Conservation (phyloP, 2,329 filamentous ascomycete species). For the Delphinella strobiligena region DNA sequence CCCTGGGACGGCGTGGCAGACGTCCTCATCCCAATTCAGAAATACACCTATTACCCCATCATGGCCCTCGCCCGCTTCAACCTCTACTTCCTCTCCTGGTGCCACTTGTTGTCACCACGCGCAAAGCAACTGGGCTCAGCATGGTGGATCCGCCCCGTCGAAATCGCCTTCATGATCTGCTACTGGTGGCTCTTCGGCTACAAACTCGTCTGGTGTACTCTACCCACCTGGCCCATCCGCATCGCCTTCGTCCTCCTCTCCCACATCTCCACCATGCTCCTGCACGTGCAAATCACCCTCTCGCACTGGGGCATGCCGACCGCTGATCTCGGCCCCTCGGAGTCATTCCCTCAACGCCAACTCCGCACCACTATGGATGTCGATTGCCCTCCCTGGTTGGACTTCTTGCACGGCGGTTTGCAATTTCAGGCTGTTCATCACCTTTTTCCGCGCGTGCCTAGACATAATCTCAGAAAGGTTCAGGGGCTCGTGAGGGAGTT, state of each 20-base stretch:
- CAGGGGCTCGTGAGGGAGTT: conserved; percentile 52
- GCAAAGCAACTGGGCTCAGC: conserved; percentile 65
- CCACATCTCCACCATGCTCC: conserved; percentile 53
- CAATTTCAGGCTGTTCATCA: conserved; percentile 66
- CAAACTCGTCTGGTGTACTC: conserved; percentile 58
- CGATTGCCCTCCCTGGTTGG: conserved; percentile 58
- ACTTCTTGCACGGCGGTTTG: conserved; percentile 59
- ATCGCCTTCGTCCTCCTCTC: conserved; percentile 57
- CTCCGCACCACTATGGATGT: conserved; percentile 64
- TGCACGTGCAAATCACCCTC: conserved; percentile 61
- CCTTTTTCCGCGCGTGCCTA: conserved; percentile 54
- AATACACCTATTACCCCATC: conserved; percentile 73
- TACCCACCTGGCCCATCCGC: conserved; percentile 58
- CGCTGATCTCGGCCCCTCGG: conserved; percentile 48
- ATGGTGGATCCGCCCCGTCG: conserved; percentile 75
- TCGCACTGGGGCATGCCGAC: conserved; percentile 64
- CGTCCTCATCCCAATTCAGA: conserved; percentile 59
- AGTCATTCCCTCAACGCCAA: conserved; percentile 59
- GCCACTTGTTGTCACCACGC: conserved; percentile 57
- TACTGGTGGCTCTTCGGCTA: conserved; percentile 89
- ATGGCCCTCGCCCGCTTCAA: conserved; percentile 78
- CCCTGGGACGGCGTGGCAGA: conserved; percentile 63
- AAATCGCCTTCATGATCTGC: conserved; percentile 61
- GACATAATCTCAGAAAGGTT: conserved; percentile 52
- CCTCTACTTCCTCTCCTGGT: conserved; percentile 70